phyloP scores from a whole-genome alignment of 2,329 filamentous ascomycete genomes.

The Aspergillus pseudoviridinutans region DNA sequence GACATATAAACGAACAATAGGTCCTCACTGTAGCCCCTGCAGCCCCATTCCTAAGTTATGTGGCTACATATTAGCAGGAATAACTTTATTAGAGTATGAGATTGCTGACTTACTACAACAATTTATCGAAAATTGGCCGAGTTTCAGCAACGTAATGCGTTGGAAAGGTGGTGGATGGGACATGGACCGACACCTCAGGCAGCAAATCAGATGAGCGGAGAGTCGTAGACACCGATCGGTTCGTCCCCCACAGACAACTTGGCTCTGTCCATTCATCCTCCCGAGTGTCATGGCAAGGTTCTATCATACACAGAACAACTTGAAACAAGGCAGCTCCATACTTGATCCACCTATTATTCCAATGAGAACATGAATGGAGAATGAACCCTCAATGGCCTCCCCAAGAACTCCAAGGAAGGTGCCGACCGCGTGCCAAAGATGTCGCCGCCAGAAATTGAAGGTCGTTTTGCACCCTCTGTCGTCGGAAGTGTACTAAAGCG shows the following conservation, averaged over 20 bases:
- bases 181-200: neutral
- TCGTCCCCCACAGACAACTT: neutral
- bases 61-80: too few species aligned
- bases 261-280: too few species aligned
- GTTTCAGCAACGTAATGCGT: neutral
- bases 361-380: neutral
- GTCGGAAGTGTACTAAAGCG: neutral
- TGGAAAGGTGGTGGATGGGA: neutral
- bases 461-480: conserved; percentile 2
- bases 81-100: too few species aligned
- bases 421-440: conserved; percentile 22
- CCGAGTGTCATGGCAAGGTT: neutral
- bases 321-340: neutral
- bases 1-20: too few species aligned
- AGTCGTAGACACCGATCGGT: neutral
- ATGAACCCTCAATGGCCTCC: neutral
- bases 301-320: neutral
- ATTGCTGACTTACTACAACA: too few species aligned
- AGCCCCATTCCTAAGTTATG: too few species aligned
- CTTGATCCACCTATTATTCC: neutral
- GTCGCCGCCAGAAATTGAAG: conserved; percentile 26
- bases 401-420: conserved; percentile 5
- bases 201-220: neutral
- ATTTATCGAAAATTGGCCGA: neutral
- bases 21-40: too few species aligned